Evolutionary conservation across 768 basidiomycete genomes (phyloP).

Genomic region (Mycena indigotica): DNA sequence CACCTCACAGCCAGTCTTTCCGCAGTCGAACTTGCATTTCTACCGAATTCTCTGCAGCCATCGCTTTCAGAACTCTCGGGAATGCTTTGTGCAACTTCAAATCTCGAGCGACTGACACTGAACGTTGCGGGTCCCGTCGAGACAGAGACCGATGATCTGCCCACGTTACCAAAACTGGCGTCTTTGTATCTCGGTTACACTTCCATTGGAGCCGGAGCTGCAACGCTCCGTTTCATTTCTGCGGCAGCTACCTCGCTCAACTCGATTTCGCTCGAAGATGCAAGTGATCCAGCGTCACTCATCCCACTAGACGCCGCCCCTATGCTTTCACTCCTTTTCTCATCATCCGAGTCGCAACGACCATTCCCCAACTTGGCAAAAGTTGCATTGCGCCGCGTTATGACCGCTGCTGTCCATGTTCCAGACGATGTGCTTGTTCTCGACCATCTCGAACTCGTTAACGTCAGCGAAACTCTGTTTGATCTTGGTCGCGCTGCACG

Average conservation of each 20-base stretch:
- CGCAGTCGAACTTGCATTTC: slow-evolving; percentile 53
- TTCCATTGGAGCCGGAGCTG: slow-evolving; percentile 38
- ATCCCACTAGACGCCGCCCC: slow-evolving; percentile 43
- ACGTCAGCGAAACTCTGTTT: not conserved
- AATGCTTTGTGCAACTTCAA: slow-evolving; percentile 44
- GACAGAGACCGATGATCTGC: slow-evolving; percentile 25
- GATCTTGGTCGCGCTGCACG: not conserved
- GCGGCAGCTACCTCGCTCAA: slow-evolving; percentile 43
- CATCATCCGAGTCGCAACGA: not conserved
- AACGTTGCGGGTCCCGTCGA: slow-evolving; percentile 48
- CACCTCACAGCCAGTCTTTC: slow-evolving; percentile 33
- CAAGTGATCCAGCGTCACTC: slow-evolving; percentile 42
- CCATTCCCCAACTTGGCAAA: not conserved
- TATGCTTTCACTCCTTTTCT: slow-evolving; percentile 33
- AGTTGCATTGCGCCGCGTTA: slow-evolving; percentile 9
- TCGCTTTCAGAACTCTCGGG: slow-evolving; percentile 43
- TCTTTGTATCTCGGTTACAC: slow-evolving; percentile 49
- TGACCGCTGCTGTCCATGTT: not conserved
- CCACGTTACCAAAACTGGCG: slow-evolving; percentile 38
- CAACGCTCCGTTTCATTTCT: slow-evolving; percentile 36
- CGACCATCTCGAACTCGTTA: slow-evolving; percentile 14
- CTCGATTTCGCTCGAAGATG: slow-evolving; percentile 47
- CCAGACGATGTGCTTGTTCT: not conserved
- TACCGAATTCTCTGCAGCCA: slow-evolving; percentile 57
- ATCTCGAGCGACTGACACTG: slow-evolving; percentile 46